Conservation (phyloP, 768 basidiomycete genomes). For the Naganishia antarctica region DNA sequence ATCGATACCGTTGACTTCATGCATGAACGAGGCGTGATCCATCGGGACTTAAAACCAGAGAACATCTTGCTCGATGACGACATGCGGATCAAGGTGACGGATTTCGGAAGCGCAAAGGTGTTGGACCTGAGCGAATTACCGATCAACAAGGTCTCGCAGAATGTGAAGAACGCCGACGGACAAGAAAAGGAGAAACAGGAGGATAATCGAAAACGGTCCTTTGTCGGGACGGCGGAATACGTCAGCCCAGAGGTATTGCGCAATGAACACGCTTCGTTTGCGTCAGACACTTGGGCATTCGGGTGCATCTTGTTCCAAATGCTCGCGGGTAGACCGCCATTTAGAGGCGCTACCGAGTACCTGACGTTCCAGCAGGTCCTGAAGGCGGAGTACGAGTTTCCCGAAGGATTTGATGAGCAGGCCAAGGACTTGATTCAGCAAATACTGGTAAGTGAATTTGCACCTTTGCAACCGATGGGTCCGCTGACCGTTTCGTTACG, state of each 20-base stretch:
- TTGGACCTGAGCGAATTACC: constrained; percentile 33
- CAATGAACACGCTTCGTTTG: too few species aligned
- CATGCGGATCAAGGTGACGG: constrained; percentile 87
- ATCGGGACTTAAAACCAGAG: constrained; percentile 60
- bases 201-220: constrained; percentile 60
- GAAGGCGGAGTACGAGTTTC: constrained; percentile 76
- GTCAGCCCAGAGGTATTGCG: too few species aligned
- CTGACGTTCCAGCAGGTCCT: constrained; percentile 94
- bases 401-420: constrained; percentile 73
- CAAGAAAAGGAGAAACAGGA: constrained; percentile 31
- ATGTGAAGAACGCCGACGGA: constrained; percentile 4
- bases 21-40: constrained; percentile 82
- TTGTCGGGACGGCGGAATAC: constrained; percentile 87
- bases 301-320: constrained; percentile 93
- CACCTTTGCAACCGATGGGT: not conserved
- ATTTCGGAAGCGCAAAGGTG: constrained; percentile 80
- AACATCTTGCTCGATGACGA: constrained; percentile 75
- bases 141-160: constrained; percentile 15
- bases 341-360: constrained; percentile 81
- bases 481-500: not conserved
- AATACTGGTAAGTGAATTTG: constrained; percentile 62
- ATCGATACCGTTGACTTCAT: constrained; percentile 84
- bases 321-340: constrained; percentile 84
- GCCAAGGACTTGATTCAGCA: constrained; percentile 73
- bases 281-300: constrained; percentile 94